Evolutionary conservation across 192 early-diverging fungal species (phyloP).

Genomic region (Anaeromyces robustus): DNA sequence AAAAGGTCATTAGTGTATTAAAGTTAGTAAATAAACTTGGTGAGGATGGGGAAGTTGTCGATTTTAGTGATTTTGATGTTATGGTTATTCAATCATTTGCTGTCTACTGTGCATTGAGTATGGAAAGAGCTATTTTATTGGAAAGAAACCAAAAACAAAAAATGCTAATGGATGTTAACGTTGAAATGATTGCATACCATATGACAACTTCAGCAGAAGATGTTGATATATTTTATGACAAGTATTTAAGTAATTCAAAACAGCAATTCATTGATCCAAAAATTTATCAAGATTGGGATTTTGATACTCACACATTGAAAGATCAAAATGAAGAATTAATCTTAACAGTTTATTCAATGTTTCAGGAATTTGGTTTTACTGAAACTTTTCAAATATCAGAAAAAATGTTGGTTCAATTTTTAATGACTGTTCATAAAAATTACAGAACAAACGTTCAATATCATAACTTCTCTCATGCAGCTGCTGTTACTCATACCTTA

Average conservation of each 20-base stretch:
- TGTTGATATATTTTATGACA: conserved; percentile 6
- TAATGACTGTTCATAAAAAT: conserved; percentile 23
- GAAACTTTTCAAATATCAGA: conserved; percentile 14
- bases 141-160: conserved; percentile 11
- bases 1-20: not conserved
- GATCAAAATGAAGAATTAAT: conserved; percentile 15
- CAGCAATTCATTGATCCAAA: not conserved
- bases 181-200: conserved; percentile 29
- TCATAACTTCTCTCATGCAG: conserved; percentile 31
- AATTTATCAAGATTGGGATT: not conserved
- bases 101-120: conserved; percentile 20
- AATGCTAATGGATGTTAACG: conserved; percentile 11
- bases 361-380: conserved; percentile 11
- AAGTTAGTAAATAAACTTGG: not conserved
- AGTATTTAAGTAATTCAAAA: not conserved
- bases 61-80: conserved; percentile 13
- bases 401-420: conserved; percentile 13
- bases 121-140: conserved; percentile 18
- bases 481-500: conserved; percentile 19
- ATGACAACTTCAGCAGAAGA: conserved; percentile 11
- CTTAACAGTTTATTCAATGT: conserved; percentile 15
- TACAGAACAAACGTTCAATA: conserved; percentile 20
- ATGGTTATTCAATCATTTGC: conserved; percentile 18
- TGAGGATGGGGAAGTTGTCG: conserved; percentile 1
- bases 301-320: not conserved